These are phyloP conservation scores for Sordariomycetes sp. DNA, from an alignment of 2,329 filamentous ascomycete genomes.

Conservation along the genomic window DNA sequence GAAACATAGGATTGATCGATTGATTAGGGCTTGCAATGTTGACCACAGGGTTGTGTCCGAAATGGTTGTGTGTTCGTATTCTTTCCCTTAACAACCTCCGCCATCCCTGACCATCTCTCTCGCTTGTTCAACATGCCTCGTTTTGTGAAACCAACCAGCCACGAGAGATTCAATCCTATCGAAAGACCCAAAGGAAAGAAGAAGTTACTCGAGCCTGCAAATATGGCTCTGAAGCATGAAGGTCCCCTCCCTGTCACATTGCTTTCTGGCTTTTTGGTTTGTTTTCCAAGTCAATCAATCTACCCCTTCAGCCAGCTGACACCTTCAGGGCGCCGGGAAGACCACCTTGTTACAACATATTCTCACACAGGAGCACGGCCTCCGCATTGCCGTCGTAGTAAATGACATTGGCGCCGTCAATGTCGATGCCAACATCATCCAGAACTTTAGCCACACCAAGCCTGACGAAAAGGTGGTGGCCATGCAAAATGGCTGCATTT, in stretches of 20 bases:
- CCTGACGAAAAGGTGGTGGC: slow-evolving; percentile 61
- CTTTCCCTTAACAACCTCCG: too few species aligned
- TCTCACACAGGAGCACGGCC: slow-evolving; percentile 55
- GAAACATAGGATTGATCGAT: too few species aligned
- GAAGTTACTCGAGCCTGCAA: too few species aligned
- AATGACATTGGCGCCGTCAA: slow-evolving; percentile 64
- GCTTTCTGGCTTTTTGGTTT: slow-evolving; percentile 23
- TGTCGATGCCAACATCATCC: slow-evolving; percentile 54
- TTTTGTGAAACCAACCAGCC: too few species aligned
- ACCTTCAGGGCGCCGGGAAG: slow-evolving; percentile 54
- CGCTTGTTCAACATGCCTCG: too few species aligned
- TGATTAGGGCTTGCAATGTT: too few species aligned
- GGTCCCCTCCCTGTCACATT: slow-evolving; percentile 20
- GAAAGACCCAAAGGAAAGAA: too few species aligned
- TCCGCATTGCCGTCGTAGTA: slow-evolving; percentile 63
- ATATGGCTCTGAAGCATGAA: slow-evolving; percentile 10
- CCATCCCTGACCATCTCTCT: too few species aligned
- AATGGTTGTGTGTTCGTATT: too few species aligned
- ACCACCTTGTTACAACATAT: slow-evolving; percentile 64
- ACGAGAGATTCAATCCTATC: too few species aligned
- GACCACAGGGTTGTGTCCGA: too few species aligned
- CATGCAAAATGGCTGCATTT: slow-evolving; percentile 68
- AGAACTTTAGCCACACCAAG: slow-evolving; percentile 46
- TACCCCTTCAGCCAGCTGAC: not conserved
- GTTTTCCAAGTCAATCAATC: not conserved